A percentile compares a stretch with the other conserved stretches of the same genome.
Conservation (phyloP, 305 asterid genomes). For the Solanum hybrid region DNA sequence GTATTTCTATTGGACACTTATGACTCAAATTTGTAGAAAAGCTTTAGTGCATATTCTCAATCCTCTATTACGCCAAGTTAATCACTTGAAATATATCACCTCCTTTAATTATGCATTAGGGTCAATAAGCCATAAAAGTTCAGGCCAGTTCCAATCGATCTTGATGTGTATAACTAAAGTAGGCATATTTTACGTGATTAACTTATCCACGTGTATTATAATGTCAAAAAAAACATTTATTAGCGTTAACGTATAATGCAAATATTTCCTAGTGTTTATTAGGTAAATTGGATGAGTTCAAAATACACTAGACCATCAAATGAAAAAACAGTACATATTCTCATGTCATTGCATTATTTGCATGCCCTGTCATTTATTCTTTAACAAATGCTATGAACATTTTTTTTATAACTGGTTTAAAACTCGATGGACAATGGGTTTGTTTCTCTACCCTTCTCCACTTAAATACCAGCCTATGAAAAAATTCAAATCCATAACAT, state of each 20-base stretch:
- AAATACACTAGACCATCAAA: background rate
- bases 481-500: background rate
- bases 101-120: background rate
- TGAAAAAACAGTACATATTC: background rate
- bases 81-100: background rate
- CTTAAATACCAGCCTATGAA: background rate
- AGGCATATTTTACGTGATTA: background rate
- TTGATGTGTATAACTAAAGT: background rate
- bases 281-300: background rate
- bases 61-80: background rate
- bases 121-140: background rate
- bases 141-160: background rate
- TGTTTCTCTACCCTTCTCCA: background rate
- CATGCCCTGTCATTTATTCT: background rate
- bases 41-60: background rate
- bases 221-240: background rate
- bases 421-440: background rate
- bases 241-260: background rate
- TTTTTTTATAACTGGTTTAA: background rate
- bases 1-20: background rate
- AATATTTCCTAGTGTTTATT: background rate
- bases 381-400: background rate
- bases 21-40: background rate
- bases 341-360: background rate
- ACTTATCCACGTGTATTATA: background rate